These are phyloP conservation scores for Chamaecyparis obtusa DNA, from an alignment of 75 land plant genomes.

Conservation along the genomic window DNA sequence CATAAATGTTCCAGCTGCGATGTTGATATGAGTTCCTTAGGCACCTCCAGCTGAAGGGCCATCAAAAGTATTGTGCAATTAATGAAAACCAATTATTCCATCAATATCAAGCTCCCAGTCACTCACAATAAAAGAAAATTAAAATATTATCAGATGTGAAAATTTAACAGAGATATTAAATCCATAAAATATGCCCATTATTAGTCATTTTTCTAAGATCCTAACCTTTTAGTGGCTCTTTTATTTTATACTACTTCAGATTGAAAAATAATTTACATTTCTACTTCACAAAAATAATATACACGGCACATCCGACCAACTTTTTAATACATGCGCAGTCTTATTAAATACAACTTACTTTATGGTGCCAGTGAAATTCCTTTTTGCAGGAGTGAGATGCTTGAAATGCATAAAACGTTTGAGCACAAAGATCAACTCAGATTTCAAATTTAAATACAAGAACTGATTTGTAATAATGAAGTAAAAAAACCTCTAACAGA, in stretches of 20 bases:
- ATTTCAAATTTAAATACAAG: too few species aligned
- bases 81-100: not conserved
- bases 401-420: not conserved
- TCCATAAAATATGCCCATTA: not conserved
- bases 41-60: constrained; percentile 80
- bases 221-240: not conserved
- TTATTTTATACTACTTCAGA: not conserved
- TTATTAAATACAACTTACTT: not conserved
- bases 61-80: constrained; percentile 4
- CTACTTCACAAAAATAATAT: not conserved
- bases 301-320: not conserved
- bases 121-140: not conserved
- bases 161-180: not conserved
- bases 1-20: constrained; percentile 57
- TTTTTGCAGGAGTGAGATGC: not conserved
- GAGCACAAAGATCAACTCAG: not conserved
- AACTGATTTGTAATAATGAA: not conserved
- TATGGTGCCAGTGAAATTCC: not conserved
- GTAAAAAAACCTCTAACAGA: not conserved
- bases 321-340: not conserved
- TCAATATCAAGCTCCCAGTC: not conserved
- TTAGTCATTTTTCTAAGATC: not conserved
- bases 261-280: not conserved
- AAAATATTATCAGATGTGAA: not conserved
- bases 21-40: constrained; percentile 73